Base-by-base conservation (phyloP, 2,329 filamentous ascomycete genomes). In the Cercospora berteroae region DNA sequence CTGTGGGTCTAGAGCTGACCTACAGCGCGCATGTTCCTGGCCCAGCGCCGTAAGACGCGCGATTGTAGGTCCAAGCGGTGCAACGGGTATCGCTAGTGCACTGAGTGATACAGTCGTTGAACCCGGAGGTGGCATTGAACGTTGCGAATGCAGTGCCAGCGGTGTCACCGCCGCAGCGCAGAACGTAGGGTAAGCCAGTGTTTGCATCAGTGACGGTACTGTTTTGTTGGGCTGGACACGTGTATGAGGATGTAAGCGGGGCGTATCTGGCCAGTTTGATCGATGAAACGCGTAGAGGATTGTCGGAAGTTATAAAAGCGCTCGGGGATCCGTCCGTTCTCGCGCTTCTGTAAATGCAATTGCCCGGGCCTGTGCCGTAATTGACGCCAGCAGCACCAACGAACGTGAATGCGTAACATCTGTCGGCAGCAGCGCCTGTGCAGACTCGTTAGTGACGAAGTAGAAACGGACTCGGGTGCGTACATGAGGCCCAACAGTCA, bases 101-200 rank as follows among this genome's bases (percentile, higher is more conserved):
- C 23, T 16, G 20, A 7, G 29, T 61, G 44, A 66, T 48, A 48
- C 64, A 66, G 44, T 66, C 64, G 23, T 66, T 66, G 33, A 61
- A 66, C 20, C 20, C 42, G 13, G 56, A 48, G 20, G 48, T 25
- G 6, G 55, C 64, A 16, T 18, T 31, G 7, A 42, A 3, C 12
- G n/a, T 23, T 2, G 23, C 20, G 13, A 6, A 18, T 23, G 44
- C 33, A 36, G 18, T 42, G 18, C 44, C 42, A 12, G 7, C 36
- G 6, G 48, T 66, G 10, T 66, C 64, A 10, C 25, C 31, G 23
- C 23, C 44, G 13, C 64, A 66, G 0, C 64, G 20, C 20, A 66
- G n/a, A 31, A 66, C 33, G 16, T 66, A 66, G n/a, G 61, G 58
- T 1, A 56, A 25, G 10, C 58, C 58, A 20, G 44, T 56, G 36